Evolutionary conservation across 83 land plant species (phyloP).

Genomic region (Thuja plicata): DNA sequence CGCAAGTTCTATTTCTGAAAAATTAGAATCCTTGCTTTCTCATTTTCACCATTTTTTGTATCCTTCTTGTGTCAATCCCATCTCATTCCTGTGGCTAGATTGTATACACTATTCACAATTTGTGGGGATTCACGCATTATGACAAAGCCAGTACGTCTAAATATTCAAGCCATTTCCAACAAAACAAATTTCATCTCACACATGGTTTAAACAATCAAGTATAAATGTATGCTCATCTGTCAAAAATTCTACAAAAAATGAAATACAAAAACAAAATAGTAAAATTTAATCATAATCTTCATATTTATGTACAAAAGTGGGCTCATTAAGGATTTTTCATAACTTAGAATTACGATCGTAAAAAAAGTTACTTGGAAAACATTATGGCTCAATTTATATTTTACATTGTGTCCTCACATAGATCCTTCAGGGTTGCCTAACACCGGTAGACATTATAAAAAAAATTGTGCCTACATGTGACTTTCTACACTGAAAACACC

Average conservation of each 20-base stretch:
- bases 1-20: slow-evolving; percentile 83
- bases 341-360: background rate
- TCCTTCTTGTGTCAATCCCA: slow-evolving; percentile 64
- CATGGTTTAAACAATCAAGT: slow-evolving; percentile 31
- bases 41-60: slow-evolving; percentile 40
- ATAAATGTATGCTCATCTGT: background rate
- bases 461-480: slow-evolving; percentile 56
- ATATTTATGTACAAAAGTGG: background rate
- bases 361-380: background rate
- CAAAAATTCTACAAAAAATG: background rate
- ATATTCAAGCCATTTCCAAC: slow-evolving; percentile 85
- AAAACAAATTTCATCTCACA: slow-evolving; percentile 92
- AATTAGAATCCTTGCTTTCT: slow-evolving; percentile 61
- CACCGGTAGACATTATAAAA: background rate
- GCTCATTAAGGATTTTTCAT: background rate
- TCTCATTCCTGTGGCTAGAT: slow-evolving; percentile 68
- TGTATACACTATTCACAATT: slow-evolving; percentile 53
- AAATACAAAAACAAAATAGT: background rate
- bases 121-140: slow-evolving; percentile 77
- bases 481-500: slow-evolving; percentile 75
- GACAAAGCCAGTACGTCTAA: slow-evolving; percentile 72
- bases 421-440: background rate
- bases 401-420: background rate
- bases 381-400: background rate
- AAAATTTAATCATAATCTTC: slow-evolving; percentile 2